Conservation (phyloP, 768 basidiomycete genomes). For the Mycena haematopus region DNA sequence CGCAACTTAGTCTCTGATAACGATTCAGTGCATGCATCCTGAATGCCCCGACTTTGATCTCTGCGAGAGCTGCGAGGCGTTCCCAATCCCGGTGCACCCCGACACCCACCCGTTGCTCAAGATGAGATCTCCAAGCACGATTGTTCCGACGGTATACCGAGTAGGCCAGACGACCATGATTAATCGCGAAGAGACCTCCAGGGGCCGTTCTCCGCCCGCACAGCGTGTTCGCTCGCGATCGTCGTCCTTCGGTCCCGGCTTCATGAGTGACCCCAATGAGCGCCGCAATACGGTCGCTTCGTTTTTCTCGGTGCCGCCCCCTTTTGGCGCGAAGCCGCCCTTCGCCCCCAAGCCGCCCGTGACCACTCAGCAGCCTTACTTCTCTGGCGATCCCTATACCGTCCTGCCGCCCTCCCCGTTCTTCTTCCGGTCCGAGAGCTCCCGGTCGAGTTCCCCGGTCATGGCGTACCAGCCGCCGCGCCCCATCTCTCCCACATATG, state of each 20-base stretch:
- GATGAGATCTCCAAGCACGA: conserved; percentile 60
- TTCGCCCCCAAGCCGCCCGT: too few species aligned
- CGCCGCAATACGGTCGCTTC: conserved; percentile 28
- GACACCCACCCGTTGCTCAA: conserved; percentile 75
- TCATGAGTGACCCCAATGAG: conserved; percentile 27
- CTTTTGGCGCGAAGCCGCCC: too few species aligned
- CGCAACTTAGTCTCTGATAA: not conserved
- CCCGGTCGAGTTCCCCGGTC: conserved; percentile 29
- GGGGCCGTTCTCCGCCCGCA: conserved; percentile 21
- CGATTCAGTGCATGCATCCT: conserved; percentile 74
- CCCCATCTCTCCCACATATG: conserved; percentile 19
- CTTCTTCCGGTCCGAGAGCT: conserved; percentile 31
- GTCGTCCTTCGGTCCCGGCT: conserved; percentile 28
- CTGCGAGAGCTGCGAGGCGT: conserved; percentile 79
- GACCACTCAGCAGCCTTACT: not conserved
- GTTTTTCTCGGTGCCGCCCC: conserved; percentile 8
- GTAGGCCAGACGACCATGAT: conserved; percentile 37
- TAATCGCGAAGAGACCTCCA: conserved; percentile 6
- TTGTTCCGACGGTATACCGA: conserved; percentile 51
- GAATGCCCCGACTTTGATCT: conserved; percentile 83
- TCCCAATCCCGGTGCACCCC: conserved; percentile 80
- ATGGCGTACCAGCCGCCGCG: conserved; percentile 12
- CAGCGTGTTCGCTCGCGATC: conserved; percentile 19
- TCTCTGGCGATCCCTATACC: conserved; percentile 17
- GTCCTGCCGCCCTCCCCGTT: conserved; percentile 32